Evolutionary conservation across 305 asterid species (phyloP).

Genomic region (Fraxinus platypoda): DNA sequence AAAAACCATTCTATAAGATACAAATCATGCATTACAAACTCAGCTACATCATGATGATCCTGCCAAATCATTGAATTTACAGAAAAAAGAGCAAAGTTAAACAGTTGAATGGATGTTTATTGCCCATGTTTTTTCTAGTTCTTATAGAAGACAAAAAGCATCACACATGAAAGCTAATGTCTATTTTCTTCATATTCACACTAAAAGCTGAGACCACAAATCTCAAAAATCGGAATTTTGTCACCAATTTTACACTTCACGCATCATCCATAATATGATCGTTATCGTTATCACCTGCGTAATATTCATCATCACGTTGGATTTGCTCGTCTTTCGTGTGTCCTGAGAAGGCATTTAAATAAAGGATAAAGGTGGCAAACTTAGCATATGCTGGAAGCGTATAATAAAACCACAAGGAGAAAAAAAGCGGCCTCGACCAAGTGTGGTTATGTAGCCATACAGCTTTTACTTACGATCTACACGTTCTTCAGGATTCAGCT

Average conservation of each 20-base stretch:
- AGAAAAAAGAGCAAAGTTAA: neutral
- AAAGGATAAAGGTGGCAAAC: neutral
- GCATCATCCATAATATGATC: conserved; percentile 69
- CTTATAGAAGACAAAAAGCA: conserved; percentile 19
- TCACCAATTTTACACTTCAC: conserved; percentile 23
- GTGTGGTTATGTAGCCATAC: neutral
- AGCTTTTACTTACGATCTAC: conserved; percentile 62
- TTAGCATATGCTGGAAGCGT: neutral
- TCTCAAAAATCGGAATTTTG: neutral
- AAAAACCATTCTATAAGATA: neutral
- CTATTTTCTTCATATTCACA: conserved; percentile 31
- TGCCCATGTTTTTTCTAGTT: neutral
- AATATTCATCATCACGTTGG: conserved; percentile 93
- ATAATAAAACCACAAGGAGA: neutral
- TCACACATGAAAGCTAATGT: conserved; percentile 7
- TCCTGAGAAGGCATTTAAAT: conserved; percentile 41
- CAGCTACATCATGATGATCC: neutral
- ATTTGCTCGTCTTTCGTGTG: conserved; percentile 85
- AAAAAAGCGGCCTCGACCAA: neutral
- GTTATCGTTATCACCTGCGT: conserved; percentile 90
- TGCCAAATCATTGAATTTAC: neutral
- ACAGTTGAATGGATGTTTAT: neutral
- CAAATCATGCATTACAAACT: neutral
- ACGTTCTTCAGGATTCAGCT: conserved; percentile 86
- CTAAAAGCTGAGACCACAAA: conserved; percentile 16